Evolutionary conservation across 2,329 filamentous ascomycete species (phyloP).

Genomic region (Escovopsis sp.): DNA sequence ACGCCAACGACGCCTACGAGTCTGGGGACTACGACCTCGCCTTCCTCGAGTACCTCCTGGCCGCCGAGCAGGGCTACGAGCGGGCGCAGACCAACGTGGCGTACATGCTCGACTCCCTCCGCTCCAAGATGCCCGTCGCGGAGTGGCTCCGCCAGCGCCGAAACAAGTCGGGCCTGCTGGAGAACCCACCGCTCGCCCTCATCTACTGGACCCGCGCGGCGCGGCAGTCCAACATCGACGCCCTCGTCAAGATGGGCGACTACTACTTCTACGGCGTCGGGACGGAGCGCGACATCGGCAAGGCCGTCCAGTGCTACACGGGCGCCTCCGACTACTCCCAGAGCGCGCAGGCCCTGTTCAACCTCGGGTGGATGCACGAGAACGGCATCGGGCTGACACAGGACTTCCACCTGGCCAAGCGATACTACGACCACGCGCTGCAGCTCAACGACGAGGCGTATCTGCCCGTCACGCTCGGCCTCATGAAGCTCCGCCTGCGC

Average conservation of each 20-base stretch:
- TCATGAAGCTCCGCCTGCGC: conserved; percentile 69
- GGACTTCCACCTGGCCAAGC: conserved; percentile 92
- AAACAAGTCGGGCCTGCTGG: conserved; percentile 24
- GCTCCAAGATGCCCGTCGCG: conserved; percentile 27
- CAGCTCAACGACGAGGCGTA: conserved; percentile 91
- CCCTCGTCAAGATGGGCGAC: conserved; percentile 94
- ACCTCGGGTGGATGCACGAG: conserved; percentile 98
- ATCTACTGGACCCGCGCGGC: conserved; percentile 94
- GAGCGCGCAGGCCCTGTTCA: conserved; percentile 91
- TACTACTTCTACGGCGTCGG: conserved; percentile 84
- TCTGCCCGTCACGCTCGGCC: conserved; percentile 74
- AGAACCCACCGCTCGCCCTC: conserved; percentile 51
- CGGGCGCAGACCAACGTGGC: conserved; percentile 81
- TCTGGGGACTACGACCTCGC: conserved; percentile 66
- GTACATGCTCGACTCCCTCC: conserved; percentile 64
- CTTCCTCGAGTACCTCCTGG: conserved; percentile 69
- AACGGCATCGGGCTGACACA: conserved; percentile 86
- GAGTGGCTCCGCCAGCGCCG: conserved; percentile 33
- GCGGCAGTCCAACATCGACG: conserved; percentile 83
- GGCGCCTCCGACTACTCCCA: conserved; percentile 82
- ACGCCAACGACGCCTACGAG: conserved; percentile 73
- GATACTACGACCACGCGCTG: conserved; percentile 86
- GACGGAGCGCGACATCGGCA: conserved; percentile 55
- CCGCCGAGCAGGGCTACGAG: conserved; percentile 86
- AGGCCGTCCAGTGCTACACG: conserved; percentile 85